These are phyloP conservation scores for Backusella parvicylindrica DNA, from an alignment of 192 early-diverging fungal species.

Conservation along the genomic window DNA sequence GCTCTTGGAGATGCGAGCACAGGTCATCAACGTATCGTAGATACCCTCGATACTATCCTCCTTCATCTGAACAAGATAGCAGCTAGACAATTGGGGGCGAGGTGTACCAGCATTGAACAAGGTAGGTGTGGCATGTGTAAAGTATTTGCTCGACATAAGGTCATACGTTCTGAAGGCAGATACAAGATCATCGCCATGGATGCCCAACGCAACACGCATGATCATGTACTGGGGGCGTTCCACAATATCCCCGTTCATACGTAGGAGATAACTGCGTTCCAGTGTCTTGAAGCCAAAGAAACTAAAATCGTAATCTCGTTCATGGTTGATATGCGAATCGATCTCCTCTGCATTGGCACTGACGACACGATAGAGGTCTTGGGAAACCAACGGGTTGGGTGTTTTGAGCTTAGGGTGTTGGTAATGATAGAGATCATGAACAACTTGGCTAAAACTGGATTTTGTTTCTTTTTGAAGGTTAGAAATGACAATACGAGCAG, in stretches of 20 bases:
- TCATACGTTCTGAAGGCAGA: slow-evolving; percentile 89
- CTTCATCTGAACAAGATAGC: slow-evolving; percentile 91
- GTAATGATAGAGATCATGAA: slow-evolving; percentile 81
- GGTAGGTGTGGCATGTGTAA: slow-evolving; percentile 95
- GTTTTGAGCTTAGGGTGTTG: slow-evolving; percentile 81
- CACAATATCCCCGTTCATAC: slow-evolving; percentile 74
- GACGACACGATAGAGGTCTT: slow-evolving; percentile 65
- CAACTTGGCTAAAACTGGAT: slow-evolving; percentile 72
- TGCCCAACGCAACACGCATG: slow-evolving; percentile 97
- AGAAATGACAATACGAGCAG: slow-evolving; percentile 93
- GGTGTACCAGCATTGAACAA: slow-evolving; percentile 98
- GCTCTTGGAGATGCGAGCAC: slow-evolving; percentile 94
- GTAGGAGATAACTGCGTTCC: slow-evolving; percentile 88
- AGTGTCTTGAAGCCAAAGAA: slow-evolving; percentile 99
- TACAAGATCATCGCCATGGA: slow-evolving; percentile 88
- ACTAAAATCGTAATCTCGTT: slow-evolving; percentile 94
- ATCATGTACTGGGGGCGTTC: slow-evolving; percentile 97
- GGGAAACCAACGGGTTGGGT: slow-evolving; percentile 83
- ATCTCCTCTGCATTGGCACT: slow-evolving; percentile 69
- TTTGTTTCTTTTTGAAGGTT: slow-evolving; percentile 89
- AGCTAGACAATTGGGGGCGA: slow-evolving; percentile 90
- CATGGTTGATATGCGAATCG: slow-evolving; percentile 87
- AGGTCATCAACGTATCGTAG: slow-evolving; percentile 92
- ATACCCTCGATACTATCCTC: slow-evolving; percentile 97
- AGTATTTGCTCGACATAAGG: slow-evolving; percentile 89